phyloP scores from a whole-genome alignment of 2,329 filamentous ascomycete species.

The Chalaropsis thielavioides region DNA sequence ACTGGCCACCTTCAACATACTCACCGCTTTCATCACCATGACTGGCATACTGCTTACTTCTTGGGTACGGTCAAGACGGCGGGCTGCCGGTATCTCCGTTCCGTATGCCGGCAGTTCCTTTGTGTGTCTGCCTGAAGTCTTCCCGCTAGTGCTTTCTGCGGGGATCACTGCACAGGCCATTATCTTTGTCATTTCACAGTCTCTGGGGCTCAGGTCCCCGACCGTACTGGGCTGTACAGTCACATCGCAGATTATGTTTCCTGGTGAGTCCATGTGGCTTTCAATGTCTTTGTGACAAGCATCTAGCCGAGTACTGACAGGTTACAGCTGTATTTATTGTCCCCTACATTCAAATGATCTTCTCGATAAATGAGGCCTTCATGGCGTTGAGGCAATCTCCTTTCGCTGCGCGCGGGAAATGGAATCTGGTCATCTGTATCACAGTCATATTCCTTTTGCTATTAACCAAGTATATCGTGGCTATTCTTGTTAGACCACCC shows the following conservation, averaged over 20 bases:
- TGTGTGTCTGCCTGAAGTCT: slow-evolving; percentile 34
- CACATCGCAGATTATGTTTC: slow-evolving; percentile 44
- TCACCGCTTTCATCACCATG: slow-evolving; percentile 42
- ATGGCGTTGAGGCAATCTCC: slow-evolving; percentile 40
- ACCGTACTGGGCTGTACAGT: slow-evolving; percentile 38
- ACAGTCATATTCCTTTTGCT: slow-evolving; percentile 35
- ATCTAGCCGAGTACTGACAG: neutral
- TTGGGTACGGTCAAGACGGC: slow-evolving; percentile 33
- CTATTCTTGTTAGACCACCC: slow-evolving; percentile 38
- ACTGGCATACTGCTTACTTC: slow-evolving; percentile 43
- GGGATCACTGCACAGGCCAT: slow-evolving; percentile 45
- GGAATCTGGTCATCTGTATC: slow-evolving; percentile 42
- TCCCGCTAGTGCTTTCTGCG: slow-evolving; percentile 42
- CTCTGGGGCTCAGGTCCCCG: slow-evolving; percentile 37
- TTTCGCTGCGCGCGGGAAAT: slow-evolving; percentile 45
- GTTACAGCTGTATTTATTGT: slow-evolving; percentile 46
- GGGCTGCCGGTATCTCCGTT: slow-evolving; percentile 20
- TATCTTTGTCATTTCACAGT: slow-evolving; percentile 42
- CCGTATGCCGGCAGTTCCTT: slow-evolving; percentile 29
- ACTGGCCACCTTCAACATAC: slow-evolving; percentile 44
- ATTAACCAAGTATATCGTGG: slow-evolving; percentile 44
- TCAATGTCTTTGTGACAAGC: neutral
- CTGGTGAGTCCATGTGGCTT: slow-evolving; percentile 31
- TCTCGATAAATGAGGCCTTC: slow-evolving; percentile 46
- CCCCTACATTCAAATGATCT: slow-evolving; percentile 50